Base-by-base conservation (phyloP, 2,329 filamentous ascomycete genomes). In the Neofusicoccum ribis region DNA sequence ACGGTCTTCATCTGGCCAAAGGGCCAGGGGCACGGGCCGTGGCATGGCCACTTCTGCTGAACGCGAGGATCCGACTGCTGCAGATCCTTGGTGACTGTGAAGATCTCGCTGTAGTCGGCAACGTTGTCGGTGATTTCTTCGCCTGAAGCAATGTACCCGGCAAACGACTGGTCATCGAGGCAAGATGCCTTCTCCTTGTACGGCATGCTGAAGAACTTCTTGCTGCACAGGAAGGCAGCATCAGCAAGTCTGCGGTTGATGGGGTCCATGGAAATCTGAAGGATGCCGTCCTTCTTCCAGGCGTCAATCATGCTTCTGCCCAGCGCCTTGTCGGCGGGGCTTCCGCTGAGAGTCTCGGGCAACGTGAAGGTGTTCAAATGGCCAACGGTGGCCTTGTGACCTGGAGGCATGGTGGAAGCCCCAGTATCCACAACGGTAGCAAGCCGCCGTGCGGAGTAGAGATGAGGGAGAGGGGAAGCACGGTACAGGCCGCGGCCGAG, bases 101-200 rank as follows among this genome's bases (percentile, higher is more conserved):
- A 84, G 37, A 84, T 83, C 70, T 84, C 82, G 0, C 80, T 82
- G 68, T 84, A 84, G 69, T 85, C 82, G 15, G 81, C 81, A 31
- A 84, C 76, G 41, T 81, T 81, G 63, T 81, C 70, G 3, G 69
- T 69, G 37, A 71, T 50, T 37, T 72, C 71, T 58, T 84, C 82
- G 0, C 82, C 82, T 0, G 79, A 82, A 27, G 81, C 82, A 54
- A 84, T 79, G 68, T 84, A 84, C 2, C 82, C 82, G 0, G 81
- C 70, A 54, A 82, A 84, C 67, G 79, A 83, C 66, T 77, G 74
- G 14, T 73, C 72, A 67, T 84, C 80, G 6, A 84, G 72, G 47
- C 81, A 82, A 1, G 74, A 72, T 2, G 74, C 74, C 65, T 84
- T 84, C 63, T 79, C 71, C 1, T 66, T 65, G 49, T 73, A 72